phyloP scores from a whole-genome alignment of 148 eudicot species.

The Diospyros lotus region DNA sequence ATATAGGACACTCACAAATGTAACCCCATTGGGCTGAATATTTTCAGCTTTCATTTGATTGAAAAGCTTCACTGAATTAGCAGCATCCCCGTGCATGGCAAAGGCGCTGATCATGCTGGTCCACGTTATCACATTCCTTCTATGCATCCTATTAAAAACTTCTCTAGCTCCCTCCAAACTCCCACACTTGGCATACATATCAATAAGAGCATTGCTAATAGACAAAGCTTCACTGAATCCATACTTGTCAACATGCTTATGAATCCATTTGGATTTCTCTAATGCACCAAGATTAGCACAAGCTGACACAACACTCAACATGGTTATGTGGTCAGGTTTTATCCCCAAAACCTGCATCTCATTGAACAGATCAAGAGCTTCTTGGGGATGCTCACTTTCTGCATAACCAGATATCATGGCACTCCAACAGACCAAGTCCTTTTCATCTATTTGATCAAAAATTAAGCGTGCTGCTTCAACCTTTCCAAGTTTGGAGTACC shows the following conservation, averaged over 20 bases:
- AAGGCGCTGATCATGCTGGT: constrained; percentile 43
- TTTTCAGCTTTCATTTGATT: constrained; percentile 35
- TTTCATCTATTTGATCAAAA: constrained; percentile 31
- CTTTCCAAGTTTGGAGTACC: constrained; percentile 41
- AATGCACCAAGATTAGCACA: constrained; percentile 48
- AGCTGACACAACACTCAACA: constrained; percentile 51
- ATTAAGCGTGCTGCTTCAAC: constrained; percentile 34
- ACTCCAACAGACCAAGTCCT: constrained; percentile 57
- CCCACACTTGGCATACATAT: constrained; percentile 62
- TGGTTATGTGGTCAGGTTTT: constrained; percentile 45
- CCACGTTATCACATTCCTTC: constrained; percentile 47
- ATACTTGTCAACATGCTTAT: constrained; percentile 24
- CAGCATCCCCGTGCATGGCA: constrained; percentile 43
- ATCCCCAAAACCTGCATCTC: constrained; percentile 34
- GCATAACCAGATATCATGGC: constrained; percentile 56
- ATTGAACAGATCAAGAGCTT: constrained; percentile 40
- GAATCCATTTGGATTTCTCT: constrained; percentile 35
- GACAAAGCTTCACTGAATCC: constrained; percentile 39
- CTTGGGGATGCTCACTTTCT: constrained; percentile 40
- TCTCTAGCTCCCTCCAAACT: constrained; percentile 36
- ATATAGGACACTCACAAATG: constrained; percentile 50
- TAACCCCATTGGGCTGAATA: constrained; percentile 41
- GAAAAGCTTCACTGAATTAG: constrained; percentile 33
- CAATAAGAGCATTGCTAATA: constrained; percentile 49
- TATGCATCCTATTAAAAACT: constrained; percentile 28